Base-by-base conservation (phyloP, 129 eudicot species). In the Chrysanthemum seticuspe region DNA sequence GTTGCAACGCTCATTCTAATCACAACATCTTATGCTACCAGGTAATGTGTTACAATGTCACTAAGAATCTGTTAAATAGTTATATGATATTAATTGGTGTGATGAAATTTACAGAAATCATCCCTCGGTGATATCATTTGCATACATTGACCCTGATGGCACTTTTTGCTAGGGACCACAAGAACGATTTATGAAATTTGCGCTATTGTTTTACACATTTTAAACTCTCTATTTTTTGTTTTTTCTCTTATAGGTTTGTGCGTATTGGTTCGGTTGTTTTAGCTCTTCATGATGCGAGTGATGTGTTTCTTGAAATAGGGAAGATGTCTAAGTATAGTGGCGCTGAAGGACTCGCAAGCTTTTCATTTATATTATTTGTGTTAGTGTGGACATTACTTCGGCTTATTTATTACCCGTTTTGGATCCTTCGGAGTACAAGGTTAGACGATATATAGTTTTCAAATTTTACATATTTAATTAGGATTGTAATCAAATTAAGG, bases 241-340 rank as follows among this genome's bases (percentile, higher is more conserved):
- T 29, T 29, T 4, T 48, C 27, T 57, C 61, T 58, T 82, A 61
- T 83, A 86, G 90, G 70, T 83, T 83, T 44, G 70, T 83, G 34
- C 82, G 88, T 36, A 69, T 74, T 65, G 88, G 91, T 71, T 83
- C 91, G 2, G 73, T 86, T 13, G 74, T 86, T 67, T 74, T 83
- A 72, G 85, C 88, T 47, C 72, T 86, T 44, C 88, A 86, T 75
- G 88, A 86, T 50, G 88, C 80, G 6, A 86, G 82, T 23, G 91
- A 86, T 63, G 88, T 86, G 67, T 81, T 86, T 77, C 82, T 86
- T 50, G 88, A 86, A 82, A 70, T 83, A 13, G 91, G 86, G 31
- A 86, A 86, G 84, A 83, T 83, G 84, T 86, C 88, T 48, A 83
- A 80, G 36, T 86, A 86, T 27, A 78, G 88, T 65, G 91, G 91